Evolutionary conservation across 2,329 filamentous ascomycete species (phyloP).

Genomic region (Zymoseptoria passerinii): DNA sequence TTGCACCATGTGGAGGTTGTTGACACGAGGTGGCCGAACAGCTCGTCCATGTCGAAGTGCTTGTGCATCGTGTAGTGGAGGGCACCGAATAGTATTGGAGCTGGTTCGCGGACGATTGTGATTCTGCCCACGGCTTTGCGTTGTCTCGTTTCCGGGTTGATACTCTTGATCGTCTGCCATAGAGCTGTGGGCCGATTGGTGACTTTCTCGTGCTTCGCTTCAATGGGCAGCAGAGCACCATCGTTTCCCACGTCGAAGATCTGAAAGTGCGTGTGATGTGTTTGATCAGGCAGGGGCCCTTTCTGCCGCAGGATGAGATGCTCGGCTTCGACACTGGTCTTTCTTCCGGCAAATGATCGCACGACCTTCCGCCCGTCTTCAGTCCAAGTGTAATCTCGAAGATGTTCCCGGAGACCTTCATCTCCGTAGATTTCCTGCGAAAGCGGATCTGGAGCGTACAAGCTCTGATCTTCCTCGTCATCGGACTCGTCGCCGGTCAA

Average conservation of each 20-base stretch:
- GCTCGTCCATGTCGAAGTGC: conserved; percentile 55
- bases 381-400: conserved; percentile 37
- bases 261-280: conserved; percentile 44
- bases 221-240: conserved; percentile 35
- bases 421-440: conserved; percentile 35
- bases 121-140: conserved; percentile 48
- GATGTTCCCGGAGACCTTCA: conserved; percentile 38
- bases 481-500: conserved; percentile 29
- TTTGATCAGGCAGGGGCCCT: conserved; percentile 35
- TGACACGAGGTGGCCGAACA: conserved; percentile 48
- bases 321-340: conserved; percentile 36
- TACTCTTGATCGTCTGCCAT: conserved; percentile 28
- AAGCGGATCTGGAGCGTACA: conserved; percentile 36
- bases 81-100: conserved; percentile 51
- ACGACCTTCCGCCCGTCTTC: conserved; percentile 35
- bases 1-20: conserved; percentile 37
- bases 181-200: conserved; percentile 33
- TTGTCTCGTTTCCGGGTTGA: conserved; percentile 33
- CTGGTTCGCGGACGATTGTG: conserved; percentile 53
- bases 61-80: conserved; percentile 50
- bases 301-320: conserved; percentile 38
- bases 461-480: conserved; percentile 31
- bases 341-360: conserved; percentile 37
- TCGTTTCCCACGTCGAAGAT: conserved; percentile 49
- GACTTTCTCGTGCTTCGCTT: conserved; percentile 27